phyloP scores from a whole-genome alignment of 2,329 filamentous ascomycete species.

The Beauveria medogensis region DNA sequence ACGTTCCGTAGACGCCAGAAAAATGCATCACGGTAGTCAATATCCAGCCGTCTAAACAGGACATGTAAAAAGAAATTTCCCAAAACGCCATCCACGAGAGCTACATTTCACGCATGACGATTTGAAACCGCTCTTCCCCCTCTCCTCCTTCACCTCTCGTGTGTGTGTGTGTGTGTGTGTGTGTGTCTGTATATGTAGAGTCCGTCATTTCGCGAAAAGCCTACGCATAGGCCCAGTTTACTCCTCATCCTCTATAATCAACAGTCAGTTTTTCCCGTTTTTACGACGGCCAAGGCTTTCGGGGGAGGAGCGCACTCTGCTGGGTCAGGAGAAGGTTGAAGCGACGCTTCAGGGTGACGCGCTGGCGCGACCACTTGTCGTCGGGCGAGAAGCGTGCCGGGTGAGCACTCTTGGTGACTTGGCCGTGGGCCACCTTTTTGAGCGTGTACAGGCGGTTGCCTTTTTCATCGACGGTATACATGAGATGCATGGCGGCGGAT shows the following conservation, averaged over 20 bases:
- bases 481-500: constrained; percentile 44
- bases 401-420: constrained; percentile 93
- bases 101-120: not conserved
- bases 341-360: constrained; percentile 89
- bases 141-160: not conserved
- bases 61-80: not conserved
- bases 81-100: constrained; percentile 12
- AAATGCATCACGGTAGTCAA: not conserved
- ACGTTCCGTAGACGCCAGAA: not conserved
- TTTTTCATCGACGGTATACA: constrained; percentile 75
- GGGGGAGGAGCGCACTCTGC: constrained; percentile 36
- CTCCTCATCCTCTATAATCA: not conserved
- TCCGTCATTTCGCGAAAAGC: too few species aligned
- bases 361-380: constrained; percentile 96
- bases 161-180: not conserved
- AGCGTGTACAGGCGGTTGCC: constrained; percentile 93
- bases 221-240: too few species aligned
- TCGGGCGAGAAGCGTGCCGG: constrained; percentile 95
- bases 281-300: too few species aligned
- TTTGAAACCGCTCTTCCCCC: not conserved
- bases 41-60: not conserved
- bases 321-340: constrained; percentile 84
- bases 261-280: not conserved
- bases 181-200: not conserved
- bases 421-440: constrained; percentile 75